Percentiles rank a stretch among this genome's conserved stretches.
phyloP scores from a whole-genome alignment of 23 red algal species.

The Cyanidium caldarium region DNA sequence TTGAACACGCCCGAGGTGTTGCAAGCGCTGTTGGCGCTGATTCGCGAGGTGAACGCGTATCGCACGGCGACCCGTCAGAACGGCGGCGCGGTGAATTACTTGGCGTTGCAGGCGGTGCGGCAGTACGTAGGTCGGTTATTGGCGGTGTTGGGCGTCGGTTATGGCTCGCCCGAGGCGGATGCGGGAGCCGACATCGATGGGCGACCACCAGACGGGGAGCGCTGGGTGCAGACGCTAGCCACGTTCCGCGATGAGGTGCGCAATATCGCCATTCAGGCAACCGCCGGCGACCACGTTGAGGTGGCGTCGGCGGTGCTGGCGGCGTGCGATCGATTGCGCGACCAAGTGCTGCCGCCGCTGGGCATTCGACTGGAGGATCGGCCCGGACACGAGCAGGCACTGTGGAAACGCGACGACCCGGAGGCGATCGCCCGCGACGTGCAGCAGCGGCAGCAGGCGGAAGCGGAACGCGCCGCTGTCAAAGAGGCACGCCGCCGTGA shows the following conservation, averaged over 20 bases:
- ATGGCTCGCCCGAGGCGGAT: neutral
- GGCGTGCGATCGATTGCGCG: constrained; percentile 59
- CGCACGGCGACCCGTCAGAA: constrained; percentile 9
- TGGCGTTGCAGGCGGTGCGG: constrained; percentile 14
- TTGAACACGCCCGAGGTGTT: constrained; percentile 66
- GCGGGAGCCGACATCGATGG: neutral
- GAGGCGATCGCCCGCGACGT: constrained; percentile 35
- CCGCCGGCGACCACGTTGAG: neutral
- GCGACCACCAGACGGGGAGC: neutral
- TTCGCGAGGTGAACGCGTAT: constrained; percentile 55
- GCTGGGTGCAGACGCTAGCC: neutral
- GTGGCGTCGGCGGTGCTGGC: constrained; percentile 11
- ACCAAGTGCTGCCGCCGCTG: constrained; percentile 45
- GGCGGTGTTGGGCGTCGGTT: constrained; percentile 37
- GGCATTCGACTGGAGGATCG: constrained; percentile 88
- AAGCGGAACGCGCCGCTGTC: constrained; percentile 23
- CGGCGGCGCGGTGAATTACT: neutral
- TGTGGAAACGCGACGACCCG: constrained; percentile 72
- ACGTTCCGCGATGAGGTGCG: neutral
- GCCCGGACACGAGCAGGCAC: constrained; percentile 9
- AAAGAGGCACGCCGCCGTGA: constrained; percentile 25
- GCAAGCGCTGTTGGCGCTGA: constrained; percentile 20
- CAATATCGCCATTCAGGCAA: neutral
- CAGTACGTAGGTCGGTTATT: constrained; percentile 52
- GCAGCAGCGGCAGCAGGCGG: constrained; percentile 23